These are phyloP conservation scores for Lasiosphaeria miniovina DNA, from an alignment of 495 filamentous ascomycete species.

Conservation along the genomic window DNA sequence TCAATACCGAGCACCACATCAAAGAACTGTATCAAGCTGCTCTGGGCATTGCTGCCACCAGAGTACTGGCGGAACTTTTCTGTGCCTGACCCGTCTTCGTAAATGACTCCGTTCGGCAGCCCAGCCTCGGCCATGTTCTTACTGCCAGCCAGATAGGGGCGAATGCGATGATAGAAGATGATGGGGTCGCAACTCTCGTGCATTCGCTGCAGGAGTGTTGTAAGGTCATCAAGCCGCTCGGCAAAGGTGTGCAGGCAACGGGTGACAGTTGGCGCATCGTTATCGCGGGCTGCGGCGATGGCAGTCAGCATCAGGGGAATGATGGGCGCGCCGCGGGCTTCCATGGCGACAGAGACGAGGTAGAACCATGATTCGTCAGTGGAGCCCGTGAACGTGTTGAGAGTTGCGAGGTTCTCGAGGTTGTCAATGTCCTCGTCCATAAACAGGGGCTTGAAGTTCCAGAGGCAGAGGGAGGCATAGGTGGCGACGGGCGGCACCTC, in stretches of 20 bases:
- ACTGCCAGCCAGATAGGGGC: slow-evolving; percentile 90
- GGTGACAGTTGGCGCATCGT: slow-evolving; percentile 68
- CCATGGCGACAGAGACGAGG: slow-evolving; percentile 89
- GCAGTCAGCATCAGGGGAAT: slow-evolving; percentile 85
- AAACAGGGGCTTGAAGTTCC: slow-evolving; percentile 95
- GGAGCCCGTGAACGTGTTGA: slow-evolving; percentile 91
- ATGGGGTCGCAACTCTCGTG: slow-evolving; percentile 92
- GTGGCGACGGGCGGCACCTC: slow-evolving; percentile 93
- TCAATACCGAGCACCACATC: slow-evolving; percentile 87
- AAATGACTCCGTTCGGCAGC: slow-evolving; percentile 80
- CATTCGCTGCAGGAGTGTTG: slow-evolving; percentile 71
- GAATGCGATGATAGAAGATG: slow-evolving; percentile 90
- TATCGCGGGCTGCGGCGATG: slow-evolving; percentile 72
- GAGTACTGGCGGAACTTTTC: slow-evolving; percentile 80
- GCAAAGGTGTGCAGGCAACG: slow-evolving; percentile 73
- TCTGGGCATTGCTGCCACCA: slow-evolving; percentile 95
- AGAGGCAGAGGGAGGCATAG: slow-evolving; percentile 85
- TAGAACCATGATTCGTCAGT: slow-evolving; percentile 99
- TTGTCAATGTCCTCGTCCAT: slow-evolving; percentile 72
- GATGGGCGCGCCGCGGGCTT: slow-evolving; percentile 86
- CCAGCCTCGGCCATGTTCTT: slow-evolving; percentile 98
- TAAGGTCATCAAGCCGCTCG: slow-evolving; percentile 82
- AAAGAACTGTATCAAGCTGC: slow-evolving; percentile 94
- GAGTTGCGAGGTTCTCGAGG: slow-evolving; percentile 77
- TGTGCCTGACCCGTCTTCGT: slow-evolving; percentile 72